Evolutionary conservation across 257 asterid genomes (phyloP).

Genomic region (Mitragyna speciosa): DNA sequence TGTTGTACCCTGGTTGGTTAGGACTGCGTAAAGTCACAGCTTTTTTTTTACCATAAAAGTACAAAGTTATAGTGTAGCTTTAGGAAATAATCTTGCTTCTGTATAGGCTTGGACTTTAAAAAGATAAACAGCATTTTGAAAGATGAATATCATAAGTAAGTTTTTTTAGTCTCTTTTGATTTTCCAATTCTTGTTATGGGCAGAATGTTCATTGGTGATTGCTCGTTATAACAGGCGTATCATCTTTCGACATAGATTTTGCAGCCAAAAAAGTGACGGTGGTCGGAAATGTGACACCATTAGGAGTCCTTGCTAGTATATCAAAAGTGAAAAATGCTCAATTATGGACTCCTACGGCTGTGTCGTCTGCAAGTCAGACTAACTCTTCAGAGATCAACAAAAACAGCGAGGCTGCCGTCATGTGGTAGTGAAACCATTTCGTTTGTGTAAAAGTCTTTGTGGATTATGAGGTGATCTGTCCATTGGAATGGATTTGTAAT

Average conservation of each 20-base stretch:
- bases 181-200: too few species aligned
- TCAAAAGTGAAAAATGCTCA: constrained; percentile 88
- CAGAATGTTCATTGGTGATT: background rate
- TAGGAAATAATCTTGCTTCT: too few species aligned
- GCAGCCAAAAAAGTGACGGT: constrained; percentile 76
- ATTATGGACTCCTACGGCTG: constrained; percentile 55
- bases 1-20: too few species aligned
- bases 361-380: background rate
- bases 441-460: background rate
- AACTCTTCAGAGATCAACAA: constrained; percentile 16
- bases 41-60: too few species aligned
- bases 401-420: background rate
- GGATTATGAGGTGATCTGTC: background rate
- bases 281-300: constrained; percentile 63
- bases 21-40: too few species aligned
- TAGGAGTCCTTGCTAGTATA: constrained; percentile 69
- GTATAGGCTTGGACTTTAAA: background rate
- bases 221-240: constrained; percentile 54
- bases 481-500: background rate
- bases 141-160: background rate
- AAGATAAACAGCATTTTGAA: background rate
- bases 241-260: constrained; percentile 76
- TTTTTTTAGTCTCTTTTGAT: too few species aligned
- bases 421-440: background rate
- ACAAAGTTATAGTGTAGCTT: too few species aligned